Percentiles rank a stretch among this genome's conserved stretches.
Conservation (phyloP, 345 rosid species). For the Chamaenerion angustifolium region DNA sequence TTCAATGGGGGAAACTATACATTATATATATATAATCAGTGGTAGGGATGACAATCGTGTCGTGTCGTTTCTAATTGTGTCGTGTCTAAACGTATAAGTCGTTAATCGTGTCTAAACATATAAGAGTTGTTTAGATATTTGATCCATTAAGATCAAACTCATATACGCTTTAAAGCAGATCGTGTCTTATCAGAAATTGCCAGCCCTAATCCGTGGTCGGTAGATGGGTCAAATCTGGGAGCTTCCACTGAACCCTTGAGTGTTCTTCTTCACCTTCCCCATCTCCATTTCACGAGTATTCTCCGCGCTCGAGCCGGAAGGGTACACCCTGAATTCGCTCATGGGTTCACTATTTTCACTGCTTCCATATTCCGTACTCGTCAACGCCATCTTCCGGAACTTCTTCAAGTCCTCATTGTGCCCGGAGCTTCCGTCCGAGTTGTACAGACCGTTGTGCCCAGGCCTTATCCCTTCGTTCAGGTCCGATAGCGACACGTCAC, state of each 20-base stretch:
- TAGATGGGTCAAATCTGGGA: conserved; percentile 10
- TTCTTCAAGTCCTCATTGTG: conserved; percentile 73
- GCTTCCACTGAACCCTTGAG: conserved; percentile 41
- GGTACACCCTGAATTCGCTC: conserved; percentile 64
- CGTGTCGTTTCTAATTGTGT: no score
- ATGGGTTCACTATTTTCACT: conserved; percentile 57
- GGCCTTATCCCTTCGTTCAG: conserved; percentile 66
- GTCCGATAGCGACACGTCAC: conserved; percentile 67
- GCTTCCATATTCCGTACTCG: conserved; percentile 49
- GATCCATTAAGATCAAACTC: no score
- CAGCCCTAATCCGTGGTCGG: no score
- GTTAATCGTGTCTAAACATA: no score
- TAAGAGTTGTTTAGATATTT: no score
- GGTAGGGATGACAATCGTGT: no score
- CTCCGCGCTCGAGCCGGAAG: conserved; percentile 62
- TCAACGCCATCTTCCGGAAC: conserved; percentile 59
- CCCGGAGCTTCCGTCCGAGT: conserved; percentile 71
- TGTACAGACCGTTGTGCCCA: conserved; percentile 37
- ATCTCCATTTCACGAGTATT: conserved; percentile 62
- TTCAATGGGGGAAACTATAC: no score
- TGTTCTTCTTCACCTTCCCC: conserved; percentile 39
- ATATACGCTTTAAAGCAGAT: no score
- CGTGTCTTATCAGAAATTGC: no score
- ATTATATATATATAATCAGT: no score
- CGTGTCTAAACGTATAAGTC: no score